Evolutionary conservation across 208 protist species (phyloP).

Genomic region (Ichthyophonus hoferi): DNA sequence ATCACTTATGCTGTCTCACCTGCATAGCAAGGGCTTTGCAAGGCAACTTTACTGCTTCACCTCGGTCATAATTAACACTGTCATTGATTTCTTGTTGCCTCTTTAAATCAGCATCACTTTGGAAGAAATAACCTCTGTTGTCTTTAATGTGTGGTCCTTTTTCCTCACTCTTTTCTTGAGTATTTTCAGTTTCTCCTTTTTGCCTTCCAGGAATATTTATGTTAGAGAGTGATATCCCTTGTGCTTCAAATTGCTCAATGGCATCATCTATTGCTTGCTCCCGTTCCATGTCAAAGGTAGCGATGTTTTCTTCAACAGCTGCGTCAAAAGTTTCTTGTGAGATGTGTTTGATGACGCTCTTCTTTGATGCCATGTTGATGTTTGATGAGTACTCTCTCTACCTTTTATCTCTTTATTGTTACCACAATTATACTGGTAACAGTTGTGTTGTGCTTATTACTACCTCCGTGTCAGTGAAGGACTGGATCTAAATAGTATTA

Average conservation of each 20-base stretch:
- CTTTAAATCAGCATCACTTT: slow-evolving; percentile 27
- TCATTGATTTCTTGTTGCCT: background rate
- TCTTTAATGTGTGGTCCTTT: slow-evolving; percentile 19
- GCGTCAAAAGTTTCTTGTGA: slow-evolving; percentile 62
- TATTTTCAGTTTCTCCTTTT: background rate
- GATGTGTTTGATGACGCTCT: slow-evolving; percentile 32
- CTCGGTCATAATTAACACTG: slow-evolving; percentile 5
- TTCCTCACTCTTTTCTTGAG: background rate
- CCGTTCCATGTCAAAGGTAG: slow-evolving; percentile 50
- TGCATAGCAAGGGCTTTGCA: background rate
- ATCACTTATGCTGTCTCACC: background rate
- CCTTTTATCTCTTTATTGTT: too few relatives aligned
- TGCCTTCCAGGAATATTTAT: background rate
- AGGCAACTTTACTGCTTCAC: background rate
- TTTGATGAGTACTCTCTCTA: too few relatives aligned
- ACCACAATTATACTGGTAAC: too few relatives aligned
- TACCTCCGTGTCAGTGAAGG: too few relatives aligned
- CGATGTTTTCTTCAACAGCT: slow-evolving; percentile 56
- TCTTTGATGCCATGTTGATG: too few relatives aligned
- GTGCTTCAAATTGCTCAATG: slow-evolving; percentile 52
- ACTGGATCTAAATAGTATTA: too few relatives aligned
- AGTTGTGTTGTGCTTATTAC: too few relatives aligned
- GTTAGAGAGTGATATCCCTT: slow-evolving; percentile 40
- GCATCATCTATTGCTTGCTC: slow-evolving; percentile 55
- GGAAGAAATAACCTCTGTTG: background rate